A percentile compares a stretch with the other conserved stretches of the same genome.
phyloP scores from a whole-genome alignment of 2,329 filamentous ascomycete species.

The Colletotrichum navitas region DNA sequence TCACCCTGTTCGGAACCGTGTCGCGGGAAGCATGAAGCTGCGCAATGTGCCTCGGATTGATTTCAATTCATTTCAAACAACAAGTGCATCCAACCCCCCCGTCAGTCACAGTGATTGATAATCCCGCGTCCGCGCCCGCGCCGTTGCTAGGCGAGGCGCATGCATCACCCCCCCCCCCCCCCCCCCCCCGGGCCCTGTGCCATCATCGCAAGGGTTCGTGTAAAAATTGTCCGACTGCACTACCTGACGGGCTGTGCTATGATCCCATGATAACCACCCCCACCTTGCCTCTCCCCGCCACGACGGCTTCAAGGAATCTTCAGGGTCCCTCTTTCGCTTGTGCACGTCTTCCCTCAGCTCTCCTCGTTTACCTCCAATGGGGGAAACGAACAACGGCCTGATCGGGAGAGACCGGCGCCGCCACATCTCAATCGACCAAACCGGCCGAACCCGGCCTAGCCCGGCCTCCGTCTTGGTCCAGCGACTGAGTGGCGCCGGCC shows the following conservation, averaged over 20 bases:
- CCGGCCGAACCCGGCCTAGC: conserved; percentile 13
- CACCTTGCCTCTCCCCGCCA: background rate
- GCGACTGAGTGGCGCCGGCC: conserved; percentile 3
- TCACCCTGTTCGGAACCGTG: background rate
- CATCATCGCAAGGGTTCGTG: background rate
- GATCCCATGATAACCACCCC: background rate
- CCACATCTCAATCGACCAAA: no score
- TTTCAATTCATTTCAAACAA: conserved; percentile 23
- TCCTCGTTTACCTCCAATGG: no score
- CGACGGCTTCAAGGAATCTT: conserved; percentile 11
- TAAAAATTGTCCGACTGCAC: conserved; percentile 14
- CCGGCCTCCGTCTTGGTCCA: conserved; percentile 8
- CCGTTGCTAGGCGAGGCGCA: conserved; percentile 12
- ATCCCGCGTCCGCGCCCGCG: background rate
- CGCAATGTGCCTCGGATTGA: conserved; percentile 14
- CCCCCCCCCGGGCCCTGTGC: background rate
- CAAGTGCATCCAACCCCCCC: conserved; percentile 15
- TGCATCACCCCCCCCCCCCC: background rate
- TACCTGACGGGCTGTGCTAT: background rate
- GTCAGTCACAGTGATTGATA: background rate
- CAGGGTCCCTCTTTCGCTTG: background rate
- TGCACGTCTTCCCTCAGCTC: background rate
- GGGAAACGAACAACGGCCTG: no score
- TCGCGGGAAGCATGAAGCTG: background rate
- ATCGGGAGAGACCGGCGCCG: no score